Evolutionary conservation across 306 rosid species (phyloP).

Genomic region (Pterocarpus santalinus): DNA sequence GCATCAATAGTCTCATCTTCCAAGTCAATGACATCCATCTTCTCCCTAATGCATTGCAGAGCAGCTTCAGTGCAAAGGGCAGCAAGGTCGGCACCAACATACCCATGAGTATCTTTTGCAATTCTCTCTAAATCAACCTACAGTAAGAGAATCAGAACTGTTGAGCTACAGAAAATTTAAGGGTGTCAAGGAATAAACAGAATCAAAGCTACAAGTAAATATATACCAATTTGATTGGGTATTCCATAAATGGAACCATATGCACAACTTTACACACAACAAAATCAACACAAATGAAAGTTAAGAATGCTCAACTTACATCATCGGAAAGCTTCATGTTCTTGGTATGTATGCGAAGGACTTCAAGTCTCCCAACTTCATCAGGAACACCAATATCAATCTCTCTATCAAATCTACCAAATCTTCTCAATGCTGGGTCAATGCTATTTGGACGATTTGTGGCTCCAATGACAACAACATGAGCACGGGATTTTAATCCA

Average conservation of each 20-base stretch:
- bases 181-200: not conserved
- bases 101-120: constrained; percentile 70
- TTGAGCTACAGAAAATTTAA: not conserved
- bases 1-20: constrained; percentile 76
- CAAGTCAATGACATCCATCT: constrained; percentile 75
- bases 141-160: constrained; percentile 12
- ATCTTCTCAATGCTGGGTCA: constrained; percentile 73
- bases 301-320: constrained; percentile 45
- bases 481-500: constrained; percentile 69
- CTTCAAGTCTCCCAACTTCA: constrained; percentile 78
- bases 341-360: constrained; percentile 74
- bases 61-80: constrained; percentile 82
- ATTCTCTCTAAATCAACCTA: constrained; percentile 72
- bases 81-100: constrained; percentile 83
- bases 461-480: constrained; percentile 73
- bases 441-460: constrained; percentile 79
- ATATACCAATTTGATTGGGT: not conserved
- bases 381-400: constrained; percentile 77
- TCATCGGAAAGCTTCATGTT: constrained; percentile 78
- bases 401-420: constrained; percentile 80
- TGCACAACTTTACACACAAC: not conserved
- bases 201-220: constrained; percentile 7
- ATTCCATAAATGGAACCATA: not conserved
- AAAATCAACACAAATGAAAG: not conserved
- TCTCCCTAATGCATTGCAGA: constrained; percentile 74